These are phyloP conservation scores for Phytophthora fragariae DNA, from an alignment of 352 stramenopile species.

Conservation along the genomic window DNA sequence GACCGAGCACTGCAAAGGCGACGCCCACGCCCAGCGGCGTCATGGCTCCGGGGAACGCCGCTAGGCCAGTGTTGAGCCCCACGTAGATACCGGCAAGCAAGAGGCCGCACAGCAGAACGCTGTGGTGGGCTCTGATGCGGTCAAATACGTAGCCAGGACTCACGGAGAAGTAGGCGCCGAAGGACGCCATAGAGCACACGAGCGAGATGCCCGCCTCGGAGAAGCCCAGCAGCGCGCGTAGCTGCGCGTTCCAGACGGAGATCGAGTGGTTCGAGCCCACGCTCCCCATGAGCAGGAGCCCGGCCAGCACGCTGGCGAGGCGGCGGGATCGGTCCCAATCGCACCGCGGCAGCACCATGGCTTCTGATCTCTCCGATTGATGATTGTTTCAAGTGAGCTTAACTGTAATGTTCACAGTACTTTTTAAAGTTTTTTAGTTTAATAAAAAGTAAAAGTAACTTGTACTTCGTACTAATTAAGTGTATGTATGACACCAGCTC, in stretches of 20 bases:
- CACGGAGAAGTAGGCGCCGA: slow-evolving; percentile 83
- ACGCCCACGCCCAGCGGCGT: slow-evolving; percentile 59
- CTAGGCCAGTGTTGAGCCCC: slow-evolving; percentile 47
- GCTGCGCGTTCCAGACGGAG: slow-evolving; percentile 81
- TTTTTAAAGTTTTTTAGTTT: no score
- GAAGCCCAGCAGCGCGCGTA: slow-evolving; percentile 62
- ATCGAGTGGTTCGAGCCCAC: slow-evolving; percentile 82
- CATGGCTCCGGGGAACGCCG: slow-evolving; percentile 41
- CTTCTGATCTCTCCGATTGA: no score
- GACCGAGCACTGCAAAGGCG: slow-evolving; percentile 64
- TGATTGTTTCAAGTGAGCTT: no score
- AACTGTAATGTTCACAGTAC: no score
- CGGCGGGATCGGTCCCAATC: slow-evolving; percentile 39
- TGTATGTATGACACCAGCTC: no score
- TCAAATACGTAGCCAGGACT: no score
- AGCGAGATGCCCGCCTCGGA: slow-evolving; percentile 79
- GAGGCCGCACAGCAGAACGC: slow-evolving; percentile 46
- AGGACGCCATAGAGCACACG: slow-evolving; percentile 82
- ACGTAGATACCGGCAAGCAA: slow-evolving; percentile 58
- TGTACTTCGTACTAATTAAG: no score
- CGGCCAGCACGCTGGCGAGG: slow-evolving; percentile 57
- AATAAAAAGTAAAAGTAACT: no score
- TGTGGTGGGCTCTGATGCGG: no score
- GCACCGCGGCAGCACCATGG: not conserved
- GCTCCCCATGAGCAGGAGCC: slow-evolving; percentile 63